These are phyloP conservation scores for Sarocladiaceae sp. DNA, from an alignment of 2,329 filamentous ascomycete genomes.

Conservation along the genomic window DNA sequence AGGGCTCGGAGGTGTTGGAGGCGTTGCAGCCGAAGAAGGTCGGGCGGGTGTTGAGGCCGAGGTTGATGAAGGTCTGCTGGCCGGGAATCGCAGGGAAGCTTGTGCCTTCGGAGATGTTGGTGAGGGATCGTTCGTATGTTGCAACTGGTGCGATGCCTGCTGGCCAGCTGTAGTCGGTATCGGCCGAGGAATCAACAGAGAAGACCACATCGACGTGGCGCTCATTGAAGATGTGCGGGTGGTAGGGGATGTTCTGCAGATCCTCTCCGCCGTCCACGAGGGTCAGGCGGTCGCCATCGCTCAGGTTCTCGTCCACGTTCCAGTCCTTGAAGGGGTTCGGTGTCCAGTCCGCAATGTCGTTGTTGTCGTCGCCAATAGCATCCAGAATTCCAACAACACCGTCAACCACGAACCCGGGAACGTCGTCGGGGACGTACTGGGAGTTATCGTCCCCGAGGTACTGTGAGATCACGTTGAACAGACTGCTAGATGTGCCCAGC, in stretches of 20 bases:
- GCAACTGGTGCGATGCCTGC: slow-evolving; percentile 53
- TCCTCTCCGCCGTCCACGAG: slow-evolving; percentile 80
- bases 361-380: slow-evolving; percentile 49
- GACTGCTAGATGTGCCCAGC: slow-evolving; percentile 73
- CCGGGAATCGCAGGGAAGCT: slow-evolving; percentile 54
- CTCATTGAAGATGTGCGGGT: slow-evolving; percentile 48
- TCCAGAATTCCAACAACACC: slow-evolving; percentile 44
- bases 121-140: slow-evolving; percentile 48
- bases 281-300: slow-evolving; percentile 49
- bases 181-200: slow-evolving; percentile 58
- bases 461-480: slow-evolving; percentile 70
- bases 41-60: slow-evolving; percentile 52
- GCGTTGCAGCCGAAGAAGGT: slow-evolving; percentile 62
- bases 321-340: slow-evolving; percentile 55
- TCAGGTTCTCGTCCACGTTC: slow-evolving; percentile 38
- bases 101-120: slow-evolving; percentile 42
- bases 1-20: slow-evolving; percentile 40
- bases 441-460: slow-evolving; percentile 50
- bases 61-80: slow-evolving; percentile 47
- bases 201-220: slow-evolving; percentile 57
- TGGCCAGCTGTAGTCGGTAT: slow-evolving; percentile 52
- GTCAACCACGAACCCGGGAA: slow-evolving; percentile 35
- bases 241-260: slow-evolving; percentile 70
- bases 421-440: slow-evolving; percentile 44
- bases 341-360: slow-evolving; percentile 69